Conservation (phyloP, 1,284 basidiomycete species). For the Laetiporus sulphureus region DNA sequence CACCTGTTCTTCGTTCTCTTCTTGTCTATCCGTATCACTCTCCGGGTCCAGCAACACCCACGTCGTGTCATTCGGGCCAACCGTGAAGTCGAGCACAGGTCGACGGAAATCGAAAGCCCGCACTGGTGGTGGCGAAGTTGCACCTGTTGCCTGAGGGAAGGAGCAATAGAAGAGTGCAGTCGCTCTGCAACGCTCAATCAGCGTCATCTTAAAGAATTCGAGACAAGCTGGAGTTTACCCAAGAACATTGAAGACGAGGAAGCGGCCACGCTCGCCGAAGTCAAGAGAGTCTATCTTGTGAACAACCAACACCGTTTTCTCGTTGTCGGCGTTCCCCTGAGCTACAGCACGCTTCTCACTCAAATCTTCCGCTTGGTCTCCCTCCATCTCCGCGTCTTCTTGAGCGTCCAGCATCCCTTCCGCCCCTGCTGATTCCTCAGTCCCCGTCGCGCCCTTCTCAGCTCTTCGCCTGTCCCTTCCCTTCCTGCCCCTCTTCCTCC, state of each 20-base stretch:
- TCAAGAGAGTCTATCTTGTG: conserved; percentile 42
- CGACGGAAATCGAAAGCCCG: conserved; percentile 42
- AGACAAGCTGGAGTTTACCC: conserved; percentile 41
- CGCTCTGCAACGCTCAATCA: conserved; percentile 37
- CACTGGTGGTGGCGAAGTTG: conserved; percentile 23
- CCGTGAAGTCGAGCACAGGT: conserved; percentile 55
- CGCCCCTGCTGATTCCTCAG: conserved; percentile 8
- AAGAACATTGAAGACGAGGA: conserved; percentile 57
- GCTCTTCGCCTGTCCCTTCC: conserved; percentile 15
- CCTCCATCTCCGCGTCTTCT: conserved; percentile 19
- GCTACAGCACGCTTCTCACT: conserved; percentile 2
- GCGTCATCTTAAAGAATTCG: conserved; percentile 1
- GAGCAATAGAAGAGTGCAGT: conserved; percentile 57
- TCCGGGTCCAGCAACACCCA: conserved; percentile 45
- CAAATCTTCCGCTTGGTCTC: conserved; percentile 18
- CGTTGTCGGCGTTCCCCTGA: conserved; percentile 6
- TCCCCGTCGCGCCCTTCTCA: conserved; percentile 12
- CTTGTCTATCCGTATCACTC: background rate
- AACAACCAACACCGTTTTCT: conserved; percentile 41
- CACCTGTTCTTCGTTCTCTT: background rate
- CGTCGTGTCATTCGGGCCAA: conserved; percentile 33
- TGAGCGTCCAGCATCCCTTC: conserved; percentile 16
- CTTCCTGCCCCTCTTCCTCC: conserved; percentile 19
- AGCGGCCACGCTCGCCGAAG: conserved; percentile 24
- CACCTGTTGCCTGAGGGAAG: conserved; percentile 28